A percentile compares a stretch with the other conserved stretches of the same genome.
Conservation (phyloP, 257 asterid genomes). For the Cynanchum wilfordii region DNA sequence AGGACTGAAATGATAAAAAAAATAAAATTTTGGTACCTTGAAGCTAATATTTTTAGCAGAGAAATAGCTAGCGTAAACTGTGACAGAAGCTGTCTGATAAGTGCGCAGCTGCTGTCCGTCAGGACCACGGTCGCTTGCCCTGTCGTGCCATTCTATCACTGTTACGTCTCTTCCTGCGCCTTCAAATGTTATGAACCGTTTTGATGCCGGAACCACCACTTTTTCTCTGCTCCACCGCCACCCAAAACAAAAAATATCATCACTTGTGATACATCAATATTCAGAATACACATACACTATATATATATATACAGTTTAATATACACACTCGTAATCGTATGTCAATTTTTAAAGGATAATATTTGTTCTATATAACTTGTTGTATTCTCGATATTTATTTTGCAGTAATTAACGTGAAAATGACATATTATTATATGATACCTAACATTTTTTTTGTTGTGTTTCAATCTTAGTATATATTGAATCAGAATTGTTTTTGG, state of each 20-base stretch:
- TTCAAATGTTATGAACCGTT: conserved; percentile 67
- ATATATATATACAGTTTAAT: too few relatives aligned
- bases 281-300: too few relatives aligned
- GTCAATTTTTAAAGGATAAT: too few relatives aligned
- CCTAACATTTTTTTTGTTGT: too few relatives aligned
- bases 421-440: too few relatives aligned
- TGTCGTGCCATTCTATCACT: conserved; percentile 82
- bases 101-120: conserved; percentile 88
- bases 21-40: conserved; percentile 30
- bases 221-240: conserved; percentile 48
- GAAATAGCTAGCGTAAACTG: conserved; percentile 61
- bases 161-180: conserved; percentile 77
- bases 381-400: too few relatives aligned
- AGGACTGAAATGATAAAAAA: not conserved
- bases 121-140: conserved; percentile 73
- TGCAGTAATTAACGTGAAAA: too few relatives aligned
- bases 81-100: conserved; percentile 77
- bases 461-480: too few relatives aligned
- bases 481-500: too few relatives aligned
- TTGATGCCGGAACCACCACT: conserved; percentile 78
- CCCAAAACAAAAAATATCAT: not conserved
- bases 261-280: too few relatives aligned
- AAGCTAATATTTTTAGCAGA: conserved; percentile 81
- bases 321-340: too few relatives aligned
- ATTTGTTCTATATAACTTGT: too few relatives aligned